A percentile compares a stretch with the other conserved stretches of the same genome.
These are phyloP conservation scores for Brettanomyces naardenensis DNA, from an alignment of 805 yeast genomes.

Conservation along the genomic window DNA sequence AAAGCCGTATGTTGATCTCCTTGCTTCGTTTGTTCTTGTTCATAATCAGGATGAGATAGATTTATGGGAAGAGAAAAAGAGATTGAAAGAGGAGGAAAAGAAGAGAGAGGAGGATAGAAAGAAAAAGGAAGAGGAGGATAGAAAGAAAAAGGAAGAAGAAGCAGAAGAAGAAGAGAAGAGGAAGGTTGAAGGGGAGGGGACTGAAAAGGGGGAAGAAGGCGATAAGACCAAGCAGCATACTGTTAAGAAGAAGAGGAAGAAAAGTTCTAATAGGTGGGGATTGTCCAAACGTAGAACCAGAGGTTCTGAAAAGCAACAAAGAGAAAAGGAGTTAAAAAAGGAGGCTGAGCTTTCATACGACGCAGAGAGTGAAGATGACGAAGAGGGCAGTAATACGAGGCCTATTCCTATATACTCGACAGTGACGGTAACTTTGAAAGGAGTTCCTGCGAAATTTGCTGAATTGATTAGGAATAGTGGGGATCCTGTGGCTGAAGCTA, in stretches of 20 bases:
- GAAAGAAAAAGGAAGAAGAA: conserved; percentile 17
- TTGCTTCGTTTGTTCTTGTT: conserved; percentile 41
- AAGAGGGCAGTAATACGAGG: conserved; percentile 31
- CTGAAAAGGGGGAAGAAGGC: conserved; percentile 12
- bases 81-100: conserved; percentile 21
- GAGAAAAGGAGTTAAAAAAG: conserved; percentile 9
- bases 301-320: conserved; percentile 10
- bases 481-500: conserved; percentile 46
- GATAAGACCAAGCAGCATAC: conserved; percentile 5
- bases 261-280: conserved; percentile 21
- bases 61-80: conserved; percentile 31
- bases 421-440: conserved; percentile 54
- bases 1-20: conserved; percentile 29
- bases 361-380: conserved; percentile 15
- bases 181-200: conserved; percentile 12
- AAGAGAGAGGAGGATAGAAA: conserved; percentile 19
- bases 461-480: conserved; percentile 65
- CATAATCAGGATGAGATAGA: conserved; percentile 45
- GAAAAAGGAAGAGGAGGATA: conserved; percentile 15
- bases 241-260: conserved; percentile 17
- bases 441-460: conserved; percentile 58
- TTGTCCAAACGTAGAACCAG: conserved; percentile 22
- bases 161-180: conserved; percentile 14
- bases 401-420: conserved; percentile 49
- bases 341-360: conserved; percentile 10